Percentiles rank a stretch among this genome's conserved stretches.
These are phyloP conservation scores for Platanthera zijinensis DNA, from an alignment of 106 monocot genomes.

Conservation along the genomic window DNA sequence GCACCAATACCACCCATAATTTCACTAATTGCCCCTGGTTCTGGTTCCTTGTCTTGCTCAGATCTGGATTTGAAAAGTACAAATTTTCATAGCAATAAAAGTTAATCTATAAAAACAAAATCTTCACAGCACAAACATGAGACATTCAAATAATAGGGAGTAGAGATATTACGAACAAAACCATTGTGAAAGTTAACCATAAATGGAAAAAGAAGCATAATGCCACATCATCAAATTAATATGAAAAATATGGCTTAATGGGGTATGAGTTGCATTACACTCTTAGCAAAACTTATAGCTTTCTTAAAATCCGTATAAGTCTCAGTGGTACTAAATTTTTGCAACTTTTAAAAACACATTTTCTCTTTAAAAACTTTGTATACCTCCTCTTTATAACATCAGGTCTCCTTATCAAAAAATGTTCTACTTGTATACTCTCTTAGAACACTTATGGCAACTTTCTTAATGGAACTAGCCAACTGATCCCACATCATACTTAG, in stretches of 20 bases:
- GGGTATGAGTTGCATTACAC: neutral
- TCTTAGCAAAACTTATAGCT: no score
- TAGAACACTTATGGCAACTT: no score
- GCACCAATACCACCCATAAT: conserved; percentile 21
- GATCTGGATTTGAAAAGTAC: conserved; percentile 40
- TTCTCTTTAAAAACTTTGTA: no score
- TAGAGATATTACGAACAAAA: neutral
- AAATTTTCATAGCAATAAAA: neutral
- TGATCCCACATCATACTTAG: no score
- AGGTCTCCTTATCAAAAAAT: no score
- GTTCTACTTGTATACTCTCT: no score
- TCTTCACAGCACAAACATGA: neutral
- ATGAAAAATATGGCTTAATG: neutral
- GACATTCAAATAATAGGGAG: neutral
- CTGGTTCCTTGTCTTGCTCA: conserved; percentile 97
- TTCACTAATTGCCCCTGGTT: conserved; percentile 61
- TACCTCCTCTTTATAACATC: no score
- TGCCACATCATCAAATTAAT: neutral
- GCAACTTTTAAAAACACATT: no score
- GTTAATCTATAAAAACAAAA: neutral
- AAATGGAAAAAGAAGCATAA: neutral
- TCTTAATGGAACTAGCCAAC: no score
- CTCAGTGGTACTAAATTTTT: no score
- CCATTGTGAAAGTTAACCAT: neutral
- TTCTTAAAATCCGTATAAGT: no score